Percentiles rank a stretch among this genome's conserved stretches.
Evolutionary conservation across 129 eudicot species (phyloP).

Genomic region (Helianthus annuus): HanXRQr2.0-SUNRISE NC_035438.2:38163777-38164276

Average conservation of each 20-base stretch:
- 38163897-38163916: constrained; percentile 56
- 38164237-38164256: too few relatives aligned
- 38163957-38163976: constrained; percentile 1
- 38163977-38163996: constrained; percentile 8
- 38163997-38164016: constrained; percentile 6
- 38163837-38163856: constrained; percentile 69
- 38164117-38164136: constrained; percentile 1
- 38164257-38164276: too few relatives aligned
- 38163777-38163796: neutral
- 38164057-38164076: constrained; percentile 11
- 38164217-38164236: too few relatives aligned
- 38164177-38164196: neutral
- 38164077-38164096: neutral
- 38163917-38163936: constrained; percentile 56
- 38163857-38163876: constrained; percentile 88
- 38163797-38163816: neutral
- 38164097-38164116: neutral
- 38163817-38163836: constrained; percentile 51
- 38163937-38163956: constrained; percentile 26
- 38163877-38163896: constrained; percentile 77
- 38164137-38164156: neutral
- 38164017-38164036: neutral
- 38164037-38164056: neutral
- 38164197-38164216: neutral
- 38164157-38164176: neutral